A percentile compares a stretch with the other conserved stretches of the same genome.
phyloP scores from a whole-genome alignment of 306 rosid genomes.

The Canavalia gladiata region DNA sequence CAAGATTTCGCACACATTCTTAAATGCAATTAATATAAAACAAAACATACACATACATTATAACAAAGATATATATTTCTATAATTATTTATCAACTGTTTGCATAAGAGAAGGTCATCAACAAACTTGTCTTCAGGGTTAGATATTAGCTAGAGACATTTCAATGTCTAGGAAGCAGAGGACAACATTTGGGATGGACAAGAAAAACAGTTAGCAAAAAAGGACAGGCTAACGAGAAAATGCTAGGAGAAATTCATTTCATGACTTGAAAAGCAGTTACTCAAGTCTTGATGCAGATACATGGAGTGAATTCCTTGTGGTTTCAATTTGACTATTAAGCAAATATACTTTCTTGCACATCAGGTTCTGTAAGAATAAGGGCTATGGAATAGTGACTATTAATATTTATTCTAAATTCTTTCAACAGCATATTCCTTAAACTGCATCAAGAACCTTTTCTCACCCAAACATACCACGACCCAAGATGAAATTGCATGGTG shows the following conservation, averaged over 20 bases:
- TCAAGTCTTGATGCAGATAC: background rate
- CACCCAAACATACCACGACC: background rate
- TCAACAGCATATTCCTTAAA: conserved; percentile 4
- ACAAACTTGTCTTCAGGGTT: conserved; percentile 5
- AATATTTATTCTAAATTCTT: background rate
- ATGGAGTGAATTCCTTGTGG: background rate
- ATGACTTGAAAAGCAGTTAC: background rate
- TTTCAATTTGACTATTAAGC: background rate
- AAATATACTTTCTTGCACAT: background rate
- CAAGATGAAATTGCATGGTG: background rate
- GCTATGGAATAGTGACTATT: background rate
- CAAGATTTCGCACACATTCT: background rate
- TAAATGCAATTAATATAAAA: background rate
- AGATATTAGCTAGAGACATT: background rate
- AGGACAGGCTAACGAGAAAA: background rate
- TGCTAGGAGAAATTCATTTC: background rate
- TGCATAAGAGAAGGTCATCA: conserved; percentile 21
- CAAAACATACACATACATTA: background rate
- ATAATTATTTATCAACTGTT: conserved; percentile 20
- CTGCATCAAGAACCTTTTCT: conserved; percentile 23
- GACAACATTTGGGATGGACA: conserved; percentile 1
- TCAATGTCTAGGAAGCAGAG: background rate
- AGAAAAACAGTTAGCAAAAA: conserved; percentile 17
- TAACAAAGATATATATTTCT: background rate
- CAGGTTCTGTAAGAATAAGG: background rate